Evolutionary conservation across 192 early-diverging fungal genomes (phyloP).

Genomic region (Gryganskiella cystojenkinii): DNA sequence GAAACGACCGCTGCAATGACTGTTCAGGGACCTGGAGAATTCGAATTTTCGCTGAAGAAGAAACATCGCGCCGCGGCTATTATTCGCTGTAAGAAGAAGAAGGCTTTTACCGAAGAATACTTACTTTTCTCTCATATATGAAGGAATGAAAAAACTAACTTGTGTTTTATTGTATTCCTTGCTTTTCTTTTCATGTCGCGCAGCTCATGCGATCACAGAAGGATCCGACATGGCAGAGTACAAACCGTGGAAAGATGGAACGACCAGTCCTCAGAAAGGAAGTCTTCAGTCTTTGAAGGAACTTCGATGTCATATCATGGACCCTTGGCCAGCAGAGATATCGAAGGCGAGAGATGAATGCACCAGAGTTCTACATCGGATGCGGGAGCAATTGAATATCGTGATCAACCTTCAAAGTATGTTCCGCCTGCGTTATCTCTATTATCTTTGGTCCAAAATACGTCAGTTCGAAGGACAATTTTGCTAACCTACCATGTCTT

Average conservation of each 20-base stretch:
- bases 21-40: constrained; percentile 1
- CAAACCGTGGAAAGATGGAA: constrained; percentile 50
- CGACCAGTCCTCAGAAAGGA: constrained; percentile 20
- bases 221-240: constrained; percentile 47
- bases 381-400: constrained; percentile 51
- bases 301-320: constrained; percentile 29
- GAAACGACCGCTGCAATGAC: background rate
- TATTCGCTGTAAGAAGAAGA: constrained; percentile 32
- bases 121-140: too few species aligned
- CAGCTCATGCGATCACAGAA: constrained; percentile 40
- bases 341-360: constrained; percentile 40
- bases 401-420: constrained; percentile 52
- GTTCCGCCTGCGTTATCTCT: background rate
- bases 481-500: background rate
- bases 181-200: background rate
- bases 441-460: too few species aligned
- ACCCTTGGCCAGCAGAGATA: constrained; percentile 42
- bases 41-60: constrained; percentile 25
- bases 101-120: background rate
- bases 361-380: constrained; percentile 40
- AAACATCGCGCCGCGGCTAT: constrained; percentile 45
- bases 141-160: too few species aligned
- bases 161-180: too few species aligned
- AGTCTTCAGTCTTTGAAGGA: constrained; percentile 22
- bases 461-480: too few species aligned